Evolutionary conservation across 192 early-diverging fungal genomes (phyloP), one percentile per base, ranked within the genome.

Genomic region (Coemansia sp.): DNA sequence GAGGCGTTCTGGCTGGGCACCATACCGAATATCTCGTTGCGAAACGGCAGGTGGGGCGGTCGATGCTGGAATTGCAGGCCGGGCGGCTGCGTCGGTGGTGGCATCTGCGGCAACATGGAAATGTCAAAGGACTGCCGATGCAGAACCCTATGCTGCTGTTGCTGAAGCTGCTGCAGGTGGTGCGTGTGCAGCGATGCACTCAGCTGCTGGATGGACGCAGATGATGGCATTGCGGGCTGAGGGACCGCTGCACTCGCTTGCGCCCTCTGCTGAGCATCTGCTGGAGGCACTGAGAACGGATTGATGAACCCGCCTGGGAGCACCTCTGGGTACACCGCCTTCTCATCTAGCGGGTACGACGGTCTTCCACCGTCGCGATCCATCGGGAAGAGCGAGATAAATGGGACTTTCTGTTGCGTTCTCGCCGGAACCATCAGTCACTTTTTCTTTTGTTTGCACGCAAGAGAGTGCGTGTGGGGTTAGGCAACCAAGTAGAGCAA

Each of bases 101-200:
- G 58, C 20, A 49, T 18, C 27, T 38, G 27, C 8, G 69, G 71
- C n/a, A 74, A 60, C 65, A 65, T 62, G 0, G 77, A 64, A 15
- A 71, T 22, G 61, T 79, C 72, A 40, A 79, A 68, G 18, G 76
- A 79, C 64, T 68, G 76, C n/a, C 76, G 67, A 40, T 73, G 76
- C 22, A 64, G 44, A 36, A 53, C 58, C 58, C 66, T 65, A 3
- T 43, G 60, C 4, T 27, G 57, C 36, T 60, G 44, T 62, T 55
- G 66, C 22, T 62, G 69, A 38, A 53, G 58, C 40, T 64, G 36
- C 61, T 61, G 69, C 60, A 39, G 58, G 41, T 66, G 34, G 24
- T 63, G 39, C 36, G 69, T 57, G 13, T 64, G 55, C 20, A 63
- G 20, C 20, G 55, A 60, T 60, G 67, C 67, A 46, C 22, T 24